Evolutionary conservation across 495 filamentous ascomycete species (phyloP), one percentile per base, ranked within the genome.

Genomic region (Penicillium flavigenum): DNA sequence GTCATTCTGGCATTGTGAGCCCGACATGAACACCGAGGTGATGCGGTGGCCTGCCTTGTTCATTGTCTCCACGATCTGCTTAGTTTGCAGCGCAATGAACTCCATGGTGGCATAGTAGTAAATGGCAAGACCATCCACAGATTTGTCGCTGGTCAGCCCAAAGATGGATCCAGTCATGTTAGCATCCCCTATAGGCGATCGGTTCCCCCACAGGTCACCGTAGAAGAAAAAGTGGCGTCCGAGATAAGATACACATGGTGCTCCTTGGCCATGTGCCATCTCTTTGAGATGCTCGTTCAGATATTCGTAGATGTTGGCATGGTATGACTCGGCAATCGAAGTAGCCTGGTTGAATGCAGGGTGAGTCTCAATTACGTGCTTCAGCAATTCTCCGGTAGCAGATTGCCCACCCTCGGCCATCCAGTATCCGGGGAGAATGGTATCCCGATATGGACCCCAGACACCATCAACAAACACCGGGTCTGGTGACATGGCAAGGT

Each of bases 201-300:
- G 86, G 72, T 98, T 98, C 41, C 94, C 94, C 81, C 94, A 97
- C n/a, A 96, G 83, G 66, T 98, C 94, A 52, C 94, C 94, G 66
- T 98, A 97, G 79, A 98, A 95, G 82, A 98, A 98, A 72, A 95
- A 86, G 71, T 98, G 93, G 7, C 94, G 88, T 16, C 81, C 90
- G 0, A 98, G 78, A 63, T 88, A 95, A n/a, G 87, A 85, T 34
- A 97, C 81, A 53, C 81, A 83, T 0, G 92, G 92, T 11, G 89
- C 90, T 2, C 81, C 72, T 42, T 74, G 76, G 53, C 84, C 83
- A 53, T 83, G 79, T 29, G 78, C 79, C 78, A 97, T 82, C 44
- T 89, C 85, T 54, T 84, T 83, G 16, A 98, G 84, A 62, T 96
- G 91, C 63, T 87, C 83, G 68, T 98, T 97, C 51, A 98, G 81